phyloP scores from a whole-genome alignment of 1,284 basidiomycete species.

The Ustilago curta region DNA sequence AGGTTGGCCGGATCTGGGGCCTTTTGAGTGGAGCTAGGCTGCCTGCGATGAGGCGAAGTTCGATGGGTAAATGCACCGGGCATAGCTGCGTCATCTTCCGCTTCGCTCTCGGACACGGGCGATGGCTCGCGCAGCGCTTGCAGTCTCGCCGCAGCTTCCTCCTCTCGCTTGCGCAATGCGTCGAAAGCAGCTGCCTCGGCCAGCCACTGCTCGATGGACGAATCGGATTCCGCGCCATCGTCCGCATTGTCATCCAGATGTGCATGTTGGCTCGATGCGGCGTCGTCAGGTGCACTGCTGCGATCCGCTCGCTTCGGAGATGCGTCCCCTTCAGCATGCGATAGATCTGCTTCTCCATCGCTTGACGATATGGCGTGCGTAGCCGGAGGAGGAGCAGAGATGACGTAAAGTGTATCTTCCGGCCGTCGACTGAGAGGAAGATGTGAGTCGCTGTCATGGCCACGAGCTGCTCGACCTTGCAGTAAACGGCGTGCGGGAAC shows the following conservation, averaged over 20 bases:
- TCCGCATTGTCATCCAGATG: slow-evolving; percentile 23
- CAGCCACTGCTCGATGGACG: slow-evolving; percentile 51
- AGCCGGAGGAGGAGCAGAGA: slow-evolving; percentile 41
- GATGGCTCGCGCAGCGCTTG: slow-evolving; percentile 22
- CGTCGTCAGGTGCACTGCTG: neutral
- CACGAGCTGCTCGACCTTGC: slow-evolving; percentile 13
- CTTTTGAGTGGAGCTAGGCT: slow-evolving; percentile 9
- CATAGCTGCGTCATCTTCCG: slow-evolving; percentile 32
- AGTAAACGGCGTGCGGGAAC: slow-evolving; percentile 6
- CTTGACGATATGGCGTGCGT: slow-evolving; percentile 10
- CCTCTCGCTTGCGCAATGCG: slow-evolving; percentile 44
- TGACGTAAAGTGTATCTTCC: slow-evolving; percentile 43
- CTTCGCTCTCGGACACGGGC: slow-evolving; percentile 25
- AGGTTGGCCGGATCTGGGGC: slow-evolving; percentile 37
- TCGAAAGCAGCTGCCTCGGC: slow-evolving; percentile 52
- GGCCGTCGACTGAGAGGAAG: slow-evolving; percentile 43
- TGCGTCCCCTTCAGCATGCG: neutral
- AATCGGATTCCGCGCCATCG: slow-evolving; percentile 44
- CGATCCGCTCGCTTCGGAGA: neutral
- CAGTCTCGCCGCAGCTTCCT: slow-evolving; percentile 38
- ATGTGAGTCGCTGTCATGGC: slow-evolving; percentile 33
- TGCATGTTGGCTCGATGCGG: slow-evolving; percentile 6
- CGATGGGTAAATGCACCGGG: slow-evolving; percentile 25
- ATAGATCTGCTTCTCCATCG: slow-evolving; percentile 16
- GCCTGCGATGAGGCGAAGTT: neutral